A percentile compares a stretch with the other conserved stretches of the same genome.
phyloP scores from a whole-genome alignment of 2,329 filamentous ascomycete genomes.

The Tolypocladium sp. region DNA sequence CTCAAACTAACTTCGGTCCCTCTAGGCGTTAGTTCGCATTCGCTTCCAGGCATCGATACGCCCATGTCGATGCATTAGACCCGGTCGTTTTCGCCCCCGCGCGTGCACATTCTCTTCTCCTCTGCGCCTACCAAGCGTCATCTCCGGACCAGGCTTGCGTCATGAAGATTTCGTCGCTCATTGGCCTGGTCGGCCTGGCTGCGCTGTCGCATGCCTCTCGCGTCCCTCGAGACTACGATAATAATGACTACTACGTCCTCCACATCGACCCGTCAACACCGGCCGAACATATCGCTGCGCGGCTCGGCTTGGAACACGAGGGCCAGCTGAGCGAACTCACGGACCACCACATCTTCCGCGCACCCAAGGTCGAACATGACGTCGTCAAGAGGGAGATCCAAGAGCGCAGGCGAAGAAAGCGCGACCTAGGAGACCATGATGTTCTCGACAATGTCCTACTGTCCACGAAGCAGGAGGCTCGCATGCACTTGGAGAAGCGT shows the following conservation, averaged over 20 bases:
- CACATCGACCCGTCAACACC: slow-evolving; percentile 61
- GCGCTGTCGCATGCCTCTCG: slow-evolving; percentile 38
- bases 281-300: slow-evolving; percentile 60
- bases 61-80: background rate
- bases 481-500: slow-evolving; percentile 44
- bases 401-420: slow-evolving; percentile 52
- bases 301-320: slow-evolving; percentile 70
- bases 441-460: slow-evolving; percentile 67
- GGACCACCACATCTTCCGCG: slow-evolving; percentile 78
- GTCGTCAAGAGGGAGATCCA: slow-evolving; percentile 45
- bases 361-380: slow-evolving; percentile 53
- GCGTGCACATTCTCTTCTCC: background rate
- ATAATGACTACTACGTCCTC: slow-evolving; percentile 87
- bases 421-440: slow-evolving; percentile 41
- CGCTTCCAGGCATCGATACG: background rate
- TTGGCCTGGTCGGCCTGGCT: slow-evolving; percentile 45
- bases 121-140: background rate
- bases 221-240: slow-evolving; percentile 61
- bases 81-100: background rate
- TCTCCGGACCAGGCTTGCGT: background rate
- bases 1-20: background rate
- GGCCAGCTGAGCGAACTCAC: slow-evolving; percentile 70
- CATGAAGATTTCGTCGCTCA: slow-evolving; percentile 44
- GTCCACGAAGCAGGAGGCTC: slow-evolving; percentile 61
- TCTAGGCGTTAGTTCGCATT: background rate